Evolutionary conservation across 2,329 filamentous ascomycete genomes (phyloP).

Genomic region (Hymenoscyphus infarciens): DNA sequence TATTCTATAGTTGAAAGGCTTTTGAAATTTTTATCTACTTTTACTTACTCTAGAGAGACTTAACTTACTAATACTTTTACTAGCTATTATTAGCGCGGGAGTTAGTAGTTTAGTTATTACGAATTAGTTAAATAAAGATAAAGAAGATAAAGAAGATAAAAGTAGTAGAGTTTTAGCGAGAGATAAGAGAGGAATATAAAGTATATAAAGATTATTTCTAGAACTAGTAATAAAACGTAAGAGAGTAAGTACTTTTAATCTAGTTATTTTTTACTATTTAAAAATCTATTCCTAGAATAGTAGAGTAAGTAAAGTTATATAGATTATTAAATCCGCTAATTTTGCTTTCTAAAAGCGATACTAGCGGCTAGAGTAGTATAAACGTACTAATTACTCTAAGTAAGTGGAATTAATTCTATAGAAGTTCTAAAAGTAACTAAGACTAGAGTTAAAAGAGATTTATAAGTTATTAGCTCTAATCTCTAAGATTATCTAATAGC

Average conservation of each 20-base stretch:
- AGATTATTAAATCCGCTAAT: too few species aligned
- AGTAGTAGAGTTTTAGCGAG: too few species aligned
- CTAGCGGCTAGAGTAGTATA: slow-evolving; percentile 27
- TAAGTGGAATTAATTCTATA: slow-evolving; percentile 31
- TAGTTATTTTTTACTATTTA: too few species aligned
- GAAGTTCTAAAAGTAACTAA: slow-evolving; percentile 14
- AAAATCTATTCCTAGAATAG: too few species aligned
- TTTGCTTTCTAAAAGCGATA: slow-evolving; percentile 20
- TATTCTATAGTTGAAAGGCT: too few species aligned
- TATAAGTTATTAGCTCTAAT: slow-evolving; percentile 21
- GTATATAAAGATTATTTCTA: slow-evolving; percentile 2
- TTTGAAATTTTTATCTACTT: too few species aligned
- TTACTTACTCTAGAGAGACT: too few species aligned
- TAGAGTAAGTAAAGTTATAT: too few species aligned
- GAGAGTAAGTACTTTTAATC: neutral
- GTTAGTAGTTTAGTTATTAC: slow-evolving; percentile 1
- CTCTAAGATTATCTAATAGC: slow-evolving; percentile 16
- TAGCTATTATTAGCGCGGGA: slow-evolving; percentile 5
- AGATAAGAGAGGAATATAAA: too few species aligned
- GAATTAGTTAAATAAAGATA: slow-evolving; percentile 6
- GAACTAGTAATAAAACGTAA: neutral
- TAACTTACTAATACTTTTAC: neutral
- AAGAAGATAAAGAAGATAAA: too few species aligned
- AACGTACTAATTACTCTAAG: slow-evolving; percentile 33
- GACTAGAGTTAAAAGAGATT: slow-evolving; percentile 17